Evolutionary conservation across 2,329 filamentous ascomycete species (phyloP).

Genomic region (Trichoderma afroharzianum): DNA sequence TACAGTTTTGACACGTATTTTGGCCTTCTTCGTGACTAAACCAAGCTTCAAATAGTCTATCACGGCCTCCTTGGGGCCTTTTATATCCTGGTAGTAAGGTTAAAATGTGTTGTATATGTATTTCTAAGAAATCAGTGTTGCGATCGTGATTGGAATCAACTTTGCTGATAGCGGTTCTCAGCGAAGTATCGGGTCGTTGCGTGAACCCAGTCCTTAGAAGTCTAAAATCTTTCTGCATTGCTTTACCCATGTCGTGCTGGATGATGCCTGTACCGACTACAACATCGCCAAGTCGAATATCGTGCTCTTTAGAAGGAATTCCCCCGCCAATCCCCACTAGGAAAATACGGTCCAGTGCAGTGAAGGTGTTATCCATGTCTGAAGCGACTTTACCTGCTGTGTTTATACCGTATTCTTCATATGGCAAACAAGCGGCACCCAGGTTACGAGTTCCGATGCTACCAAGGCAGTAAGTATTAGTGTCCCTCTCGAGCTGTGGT

Average conservation of each 20-base stretch:
- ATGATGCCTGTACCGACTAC: background rate
- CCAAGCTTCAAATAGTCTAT: background rate
- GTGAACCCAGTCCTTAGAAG: background rate
- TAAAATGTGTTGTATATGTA: background rate
- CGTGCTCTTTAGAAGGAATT: background rate
- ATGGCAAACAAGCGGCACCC: background rate
- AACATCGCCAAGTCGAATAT: background rate
- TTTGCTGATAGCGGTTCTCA: background rate
- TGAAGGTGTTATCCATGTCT: background rate
- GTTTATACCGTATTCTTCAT: background rate
- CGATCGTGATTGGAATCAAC: background rate
- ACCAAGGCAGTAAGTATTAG: background rate
- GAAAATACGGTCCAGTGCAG: background rate
- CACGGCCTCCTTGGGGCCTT: background rate
- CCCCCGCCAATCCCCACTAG: background rate
- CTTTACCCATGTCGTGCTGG: background rate
- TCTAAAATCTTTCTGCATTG: background rate
- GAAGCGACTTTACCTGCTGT: background rate
- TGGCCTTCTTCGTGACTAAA: too few relatives aligned
- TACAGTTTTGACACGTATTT: too few relatives aligned
- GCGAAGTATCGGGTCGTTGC: background rate
- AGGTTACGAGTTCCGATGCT: background rate
- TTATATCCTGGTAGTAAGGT: background rate
- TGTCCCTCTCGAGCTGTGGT: background rate
- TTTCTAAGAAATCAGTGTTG: background rate